Conservation (phyloP, 441 rosid species). For the Kokia cookei region DNA sequence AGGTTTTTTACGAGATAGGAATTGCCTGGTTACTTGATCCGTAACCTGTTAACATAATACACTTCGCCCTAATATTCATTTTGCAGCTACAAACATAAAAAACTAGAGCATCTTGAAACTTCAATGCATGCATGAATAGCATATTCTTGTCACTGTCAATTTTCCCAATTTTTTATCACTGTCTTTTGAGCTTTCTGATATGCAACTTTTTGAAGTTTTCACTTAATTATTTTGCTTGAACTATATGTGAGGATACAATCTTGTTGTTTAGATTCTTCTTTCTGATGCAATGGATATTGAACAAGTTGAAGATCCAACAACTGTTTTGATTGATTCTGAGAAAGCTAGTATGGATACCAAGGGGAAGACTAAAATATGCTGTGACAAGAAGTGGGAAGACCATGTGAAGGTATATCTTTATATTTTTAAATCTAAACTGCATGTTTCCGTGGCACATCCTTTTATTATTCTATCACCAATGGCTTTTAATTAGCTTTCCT, state of each 20-base stretch:
- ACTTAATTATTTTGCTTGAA: background rate
- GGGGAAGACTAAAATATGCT: constrained; percentile 33
- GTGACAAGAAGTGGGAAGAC: constrained; percentile 11
- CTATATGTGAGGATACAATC: constrained; percentile 1
- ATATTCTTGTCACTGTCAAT: background rate
- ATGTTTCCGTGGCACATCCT: background rate
- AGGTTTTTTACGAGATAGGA: background rate
- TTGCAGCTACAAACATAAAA: background rate
- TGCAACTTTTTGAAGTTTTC: background rate
- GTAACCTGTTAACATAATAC: background rate
- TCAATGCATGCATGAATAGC: background rate
- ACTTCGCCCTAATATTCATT: background rate
- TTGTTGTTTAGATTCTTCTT: constrained; percentile 18
- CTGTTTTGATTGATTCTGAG: constrained; percentile 14
- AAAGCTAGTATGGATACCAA: constrained; percentile 17
- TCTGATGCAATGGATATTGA: constrained; percentile 25
- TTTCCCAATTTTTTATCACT: background rate
- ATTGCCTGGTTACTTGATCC: background rate
- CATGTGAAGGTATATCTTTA: constrained; percentile 15
- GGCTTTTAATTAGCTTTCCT: background rate
- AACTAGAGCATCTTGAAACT: background rate
- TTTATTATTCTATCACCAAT: background rate
- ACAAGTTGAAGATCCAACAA: constrained; percentile 12
- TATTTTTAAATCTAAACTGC: background rate
- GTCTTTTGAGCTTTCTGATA: background rate